Evolutionary conservation across 345 rosid genomes (phyloP).

Genomic region (Moricandia moricandioides): DNA sequence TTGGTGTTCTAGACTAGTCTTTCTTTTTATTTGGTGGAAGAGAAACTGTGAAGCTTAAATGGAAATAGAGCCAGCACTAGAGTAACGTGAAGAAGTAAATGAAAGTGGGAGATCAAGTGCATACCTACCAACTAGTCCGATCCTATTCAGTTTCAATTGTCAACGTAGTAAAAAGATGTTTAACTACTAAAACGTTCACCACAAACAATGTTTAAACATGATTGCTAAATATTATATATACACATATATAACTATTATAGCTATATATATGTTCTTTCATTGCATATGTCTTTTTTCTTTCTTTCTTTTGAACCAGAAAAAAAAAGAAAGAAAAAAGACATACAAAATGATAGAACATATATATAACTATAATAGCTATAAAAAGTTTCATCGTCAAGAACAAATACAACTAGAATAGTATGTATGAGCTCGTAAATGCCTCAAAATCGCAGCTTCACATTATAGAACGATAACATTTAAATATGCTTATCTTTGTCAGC

Average conservation of each 20-base stretch:
- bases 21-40: background rate
- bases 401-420: background rate
- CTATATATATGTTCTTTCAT: background rate
- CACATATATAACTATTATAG: too few species aligned
- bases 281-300: too few species aligned
- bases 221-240: too few species aligned
- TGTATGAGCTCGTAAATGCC: background rate
- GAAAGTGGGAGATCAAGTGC: background rate
- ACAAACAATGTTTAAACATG: background rate
- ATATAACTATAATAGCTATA: too few species aligned
- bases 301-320: too few species aligned
- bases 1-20: background rate
- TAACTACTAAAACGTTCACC: background rate
- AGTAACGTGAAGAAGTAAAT: background rate
- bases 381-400: background rate
- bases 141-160: background rate
- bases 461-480: background rate
- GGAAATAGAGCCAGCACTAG: background rate
- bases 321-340: too few species aligned
- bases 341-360: too few species aligned
- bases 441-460: background rate
- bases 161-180: background rate
- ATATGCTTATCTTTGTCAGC: background rate
- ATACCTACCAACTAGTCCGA: background rate
- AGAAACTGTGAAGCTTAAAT: background rate